Percentiles rank a stretch among this genome's conserved stretches.
Evolutionary conservation across 306 rosid genomes (phyloP).

Genomic region (Prosopis cineraria): DNA sequence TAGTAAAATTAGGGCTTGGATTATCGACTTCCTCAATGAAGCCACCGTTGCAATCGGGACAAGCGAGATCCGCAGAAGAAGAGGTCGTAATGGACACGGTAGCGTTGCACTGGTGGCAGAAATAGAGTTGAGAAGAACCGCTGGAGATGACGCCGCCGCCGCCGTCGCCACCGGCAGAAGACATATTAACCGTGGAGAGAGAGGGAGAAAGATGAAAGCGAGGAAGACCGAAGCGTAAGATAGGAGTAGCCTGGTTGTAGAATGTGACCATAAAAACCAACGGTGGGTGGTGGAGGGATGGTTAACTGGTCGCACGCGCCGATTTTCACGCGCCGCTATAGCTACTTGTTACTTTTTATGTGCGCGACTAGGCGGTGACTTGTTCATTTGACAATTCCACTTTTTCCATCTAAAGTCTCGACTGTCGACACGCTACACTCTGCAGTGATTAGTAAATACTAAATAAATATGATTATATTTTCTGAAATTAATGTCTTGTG

Average conservation of each 20-base stretch:
- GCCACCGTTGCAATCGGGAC: constrained; percentile 64
- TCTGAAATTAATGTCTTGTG: too few relatives aligned
- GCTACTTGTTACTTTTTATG: too few relatives aligned
- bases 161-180: constrained; percentile 49
- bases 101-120: constrained; percentile 60
- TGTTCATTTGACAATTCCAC: not conserved
- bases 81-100: constrained; percentile 58
- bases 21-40: constrained; percentile 66
- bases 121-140: constrained; percentile 53
- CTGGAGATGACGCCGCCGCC: constrained; percentile 14
- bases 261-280: not conserved
- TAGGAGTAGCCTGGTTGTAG: not conserved
- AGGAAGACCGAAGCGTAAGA: not conserved
- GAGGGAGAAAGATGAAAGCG: not conserved
- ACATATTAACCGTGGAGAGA: constrained; percentile 42
- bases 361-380: not conserved
- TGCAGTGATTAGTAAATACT: too few relatives aligned
- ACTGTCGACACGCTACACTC: too few relatives aligned
- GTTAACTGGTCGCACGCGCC: not conserved
- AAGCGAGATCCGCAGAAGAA: constrained; percentile 54
- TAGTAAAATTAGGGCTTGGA: constrained; percentile 32
- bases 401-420: not conserved
- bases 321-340: not conserved
- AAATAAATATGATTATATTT: too few relatives aligned
- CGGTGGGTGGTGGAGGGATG: not conserved